Evolutionary conservation across 2,329 filamentous ascomycete species (phyloP).

Genomic region (Balansia obtecta): DNA sequence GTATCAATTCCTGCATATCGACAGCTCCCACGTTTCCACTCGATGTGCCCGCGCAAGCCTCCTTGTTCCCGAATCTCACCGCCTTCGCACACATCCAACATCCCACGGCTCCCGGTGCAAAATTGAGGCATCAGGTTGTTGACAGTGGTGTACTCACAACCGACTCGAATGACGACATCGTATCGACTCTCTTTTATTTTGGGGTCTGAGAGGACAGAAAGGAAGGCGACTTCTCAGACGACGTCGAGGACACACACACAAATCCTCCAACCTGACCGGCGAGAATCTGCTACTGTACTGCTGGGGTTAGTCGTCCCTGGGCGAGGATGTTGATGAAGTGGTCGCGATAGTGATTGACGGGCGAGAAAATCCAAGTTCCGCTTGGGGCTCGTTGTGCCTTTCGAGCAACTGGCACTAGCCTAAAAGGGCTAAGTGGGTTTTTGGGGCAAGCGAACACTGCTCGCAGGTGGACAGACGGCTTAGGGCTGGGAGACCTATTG

Average conservation of each 20-base stretch:
- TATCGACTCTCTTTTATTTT: conserved; percentile 25
- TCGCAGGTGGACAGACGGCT: conserved; percentile 16
- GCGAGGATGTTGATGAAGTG: conserved; percentile 23
- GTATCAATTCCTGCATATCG: background rate
- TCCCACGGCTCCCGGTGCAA: conserved; percentile 3
- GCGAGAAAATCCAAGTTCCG: conserved; percentile 29
- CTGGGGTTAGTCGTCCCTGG: conserved; percentile 30
- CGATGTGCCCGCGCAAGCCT: conserved; percentile 5
- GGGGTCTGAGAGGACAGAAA: conserved; percentile 17
- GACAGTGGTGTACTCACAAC: conserved; percentile 44
- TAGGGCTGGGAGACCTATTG: conserved; percentile 31
- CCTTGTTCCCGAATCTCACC: conserved; percentile 2
- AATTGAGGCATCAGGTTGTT: conserved; percentile 4
- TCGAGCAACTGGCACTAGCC: conserved; percentile 21
- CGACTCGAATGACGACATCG: conserved; percentile 55
- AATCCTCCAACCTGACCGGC: conserved; percentile 25
- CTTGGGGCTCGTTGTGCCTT: conserved; percentile 28
- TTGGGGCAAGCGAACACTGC: conserved; percentile 23
- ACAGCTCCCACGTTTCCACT: background rate
- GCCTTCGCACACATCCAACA: conserved; percentile 2
- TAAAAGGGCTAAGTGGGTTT: conserved; percentile 17
- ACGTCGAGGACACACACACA: conserved; percentile 21
- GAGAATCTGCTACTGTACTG: conserved; percentile 29
- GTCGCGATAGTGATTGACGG: conserved; percentile 27
- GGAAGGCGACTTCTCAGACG: conserved; percentile 23